Conservation (phyloP, 805 yeast genomes). For the Cyberlindnera misumaiensis region DNA sequence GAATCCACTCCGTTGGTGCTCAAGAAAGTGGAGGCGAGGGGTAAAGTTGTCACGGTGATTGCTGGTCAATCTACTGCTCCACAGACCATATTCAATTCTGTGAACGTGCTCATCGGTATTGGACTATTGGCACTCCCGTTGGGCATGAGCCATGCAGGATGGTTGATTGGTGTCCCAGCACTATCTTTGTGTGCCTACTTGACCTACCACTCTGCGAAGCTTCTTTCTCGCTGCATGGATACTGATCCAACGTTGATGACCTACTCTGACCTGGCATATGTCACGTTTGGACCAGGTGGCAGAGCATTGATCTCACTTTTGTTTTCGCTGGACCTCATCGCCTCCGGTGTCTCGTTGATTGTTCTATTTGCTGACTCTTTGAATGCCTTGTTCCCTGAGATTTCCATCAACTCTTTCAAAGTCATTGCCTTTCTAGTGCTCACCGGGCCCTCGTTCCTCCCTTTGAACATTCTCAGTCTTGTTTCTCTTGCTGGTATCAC, state of each 20-base stretch:
- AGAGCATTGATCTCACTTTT: conserved; percentile 65
- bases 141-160: conserved; percentile 66
- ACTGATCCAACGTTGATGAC: conserved; percentile 77
- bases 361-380: conserved; percentile 84
- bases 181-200: conserved; percentile 53
- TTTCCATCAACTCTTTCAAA: conserved; percentile 53
- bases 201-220: conserved; percentile 72
- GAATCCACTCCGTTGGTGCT: conserved; percentile 47
- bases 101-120: conserved; percentile 70
- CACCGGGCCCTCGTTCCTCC: conserved; percentile 78
- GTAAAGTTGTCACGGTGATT: conserved; percentile 60
- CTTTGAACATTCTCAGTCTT: conserved; percentile 65
- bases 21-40: conserved; percentile 66
- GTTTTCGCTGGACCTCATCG: conserved; percentile 72
- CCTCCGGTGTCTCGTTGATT: conserved; percentile 74
- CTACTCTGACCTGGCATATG: conserved; percentile 82
- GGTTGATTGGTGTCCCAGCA: conserved; percentile 58
- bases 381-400: conserved; percentile 53
- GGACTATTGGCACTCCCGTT: conserved; percentile 70
- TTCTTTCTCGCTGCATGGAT: conserved; percentile 69
- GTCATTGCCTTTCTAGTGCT: conserved; percentile 59
- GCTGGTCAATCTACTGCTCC: conserved; percentile 80
- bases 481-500: conserved; percentile 65
- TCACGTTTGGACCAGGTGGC: conserved; percentile 76
- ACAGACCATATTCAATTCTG: conserved; percentile 71